Percentiles rank a stretch among this genome's conserved stretches.
Evolutionary conservation across 2,329 filamentous ascomycete genomes (phyloP).

Genomic region (Didymella pomorum): DNA sequence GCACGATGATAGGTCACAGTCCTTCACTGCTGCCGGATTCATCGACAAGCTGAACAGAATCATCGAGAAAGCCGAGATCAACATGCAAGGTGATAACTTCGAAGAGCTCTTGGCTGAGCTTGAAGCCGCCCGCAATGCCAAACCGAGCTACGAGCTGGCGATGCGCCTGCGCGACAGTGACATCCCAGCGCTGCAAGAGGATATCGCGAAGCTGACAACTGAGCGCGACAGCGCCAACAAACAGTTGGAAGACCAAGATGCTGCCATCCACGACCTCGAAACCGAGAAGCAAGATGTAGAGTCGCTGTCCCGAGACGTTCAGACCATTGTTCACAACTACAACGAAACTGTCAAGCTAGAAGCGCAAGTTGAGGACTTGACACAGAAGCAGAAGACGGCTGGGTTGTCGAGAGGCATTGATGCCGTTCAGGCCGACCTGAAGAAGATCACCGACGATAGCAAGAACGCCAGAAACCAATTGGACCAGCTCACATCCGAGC

Average conservation of each 20-base stretch:
- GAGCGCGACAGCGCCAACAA: slow-evolving; percentile 51
- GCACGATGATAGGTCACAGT: slow-evolving; percentile 62
- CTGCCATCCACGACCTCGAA: slow-evolving; percentile 66
- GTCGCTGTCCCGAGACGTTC: slow-evolving; percentile 76
- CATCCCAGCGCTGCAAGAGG: slow-evolving; percentile 72
- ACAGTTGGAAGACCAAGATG: slow-evolving; percentile 70
- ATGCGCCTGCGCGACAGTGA: slow-evolving; percentile 71
- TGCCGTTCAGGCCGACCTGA: slow-evolving; percentile 82
- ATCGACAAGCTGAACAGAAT: slow-evolving; percentile 70
- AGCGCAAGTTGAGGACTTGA: slow-evolving; percentile 76
- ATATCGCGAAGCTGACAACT: slow-evolving; percentile 62
- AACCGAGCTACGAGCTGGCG: slow-evolving; percentile 76
- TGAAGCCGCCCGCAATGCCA: slow-evolving; percentile 63
- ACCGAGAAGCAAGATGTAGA: slow-evolving; percentile 77
- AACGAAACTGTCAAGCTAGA: slow-evolving; percentile 76
- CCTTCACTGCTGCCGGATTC: slow-evolving; percentile 63
- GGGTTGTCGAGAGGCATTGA: slow-evolving; percentile 75
- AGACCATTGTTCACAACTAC: slow-evolving; percentile 75
- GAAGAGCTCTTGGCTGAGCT: slow-evolving; percentile 68
- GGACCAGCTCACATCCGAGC: slow-evolving; percentile 71
- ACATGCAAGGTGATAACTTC: slow-evolving; percentile 69
- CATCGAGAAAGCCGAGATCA: slow-evolving; percentile 60
- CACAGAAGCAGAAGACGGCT: slow-evolving; percentile 75
- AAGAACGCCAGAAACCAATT: slow-evolving; percentile 70
- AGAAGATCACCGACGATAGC: slow-evolving; percentile 71